Evolutionary conservation across 2,329 filamentous ascomycete species (phyloP).

Genomic region (Cordyceps farinosa): DNA sequence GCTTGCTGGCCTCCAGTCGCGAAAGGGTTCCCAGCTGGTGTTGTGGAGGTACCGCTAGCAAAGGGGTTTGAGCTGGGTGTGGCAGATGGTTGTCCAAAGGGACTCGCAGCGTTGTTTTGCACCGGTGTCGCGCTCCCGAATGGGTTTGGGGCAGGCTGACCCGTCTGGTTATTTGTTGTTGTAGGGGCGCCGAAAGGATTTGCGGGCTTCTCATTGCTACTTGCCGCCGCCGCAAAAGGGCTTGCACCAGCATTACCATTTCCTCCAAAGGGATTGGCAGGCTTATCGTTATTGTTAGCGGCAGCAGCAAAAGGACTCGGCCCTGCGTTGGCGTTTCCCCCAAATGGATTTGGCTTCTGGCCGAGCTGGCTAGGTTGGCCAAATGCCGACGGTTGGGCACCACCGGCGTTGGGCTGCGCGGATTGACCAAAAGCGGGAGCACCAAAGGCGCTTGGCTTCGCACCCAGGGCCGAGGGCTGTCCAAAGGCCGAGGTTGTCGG

Average conservation of each 20-base stretch:
- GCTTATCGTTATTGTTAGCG: not conserved
- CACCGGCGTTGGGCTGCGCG: constrained; percentile 23
- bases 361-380: constrained; percentile 38
- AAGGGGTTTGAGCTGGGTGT: constrained; percentile 9
- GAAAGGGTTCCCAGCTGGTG: constrained; percentile 26
- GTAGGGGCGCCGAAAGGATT: constrained; percentile 23
- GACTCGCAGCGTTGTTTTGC: constrained; percentile 4
- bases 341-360: constrained; percentile 34
- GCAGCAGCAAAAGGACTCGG: constrained; percentile 33
- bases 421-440: constrained; percentile 39
- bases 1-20: constrained; percentile 18
- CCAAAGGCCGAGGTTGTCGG: constrained; percentile 40
- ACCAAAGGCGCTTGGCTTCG: constrained; percentile 30
- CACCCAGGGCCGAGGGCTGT: constrained; percentile 26
- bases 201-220: constrained; percentile 9
- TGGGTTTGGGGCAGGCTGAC: constrained; percentile 4
- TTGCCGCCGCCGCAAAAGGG: constrained; percentile 24
- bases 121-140: constrained; percentile 16
- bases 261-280: constrained; percentile 32
- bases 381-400: constrained; percentile 29
- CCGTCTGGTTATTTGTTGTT: not conserved
- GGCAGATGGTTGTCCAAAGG: constrained; percentile 16
- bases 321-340: constrained; percentile 20
- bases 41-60: not conserved
- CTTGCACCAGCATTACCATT: not conserved